phyloP scores from a whole-genome alignment of 1,139 yeast genomes.

The Suhomyces bokatorum region DNA sequence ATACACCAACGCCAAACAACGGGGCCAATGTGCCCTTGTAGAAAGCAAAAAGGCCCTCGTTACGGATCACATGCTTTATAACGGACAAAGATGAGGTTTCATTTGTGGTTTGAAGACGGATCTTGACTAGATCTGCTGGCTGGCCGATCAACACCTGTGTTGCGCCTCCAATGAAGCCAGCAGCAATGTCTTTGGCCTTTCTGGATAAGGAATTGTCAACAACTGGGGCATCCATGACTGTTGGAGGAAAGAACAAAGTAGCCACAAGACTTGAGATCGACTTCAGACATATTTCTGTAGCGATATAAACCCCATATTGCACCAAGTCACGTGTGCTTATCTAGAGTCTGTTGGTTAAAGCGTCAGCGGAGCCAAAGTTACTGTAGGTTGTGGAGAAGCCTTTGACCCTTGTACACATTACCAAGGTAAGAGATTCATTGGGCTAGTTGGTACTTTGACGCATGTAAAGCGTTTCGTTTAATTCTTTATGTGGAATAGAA shows the following conservation, averaged over 20 bases:
- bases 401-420: too few species aligned
- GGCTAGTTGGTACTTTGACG: too few species aligned
- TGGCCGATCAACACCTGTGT: constrained; percentile 77
- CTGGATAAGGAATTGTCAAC: constrained; percentile 55
- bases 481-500: too few species aligned
- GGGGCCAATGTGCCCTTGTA: constrained; percentile 50
- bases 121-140: constrained; percentile 71
- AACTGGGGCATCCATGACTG: constrained; percentile 12
- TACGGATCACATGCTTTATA: constrained; percentile 52
- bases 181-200: constrained; percentile 60
- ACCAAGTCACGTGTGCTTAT: constrained; percentile 13
- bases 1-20: constrained; percentile 63
- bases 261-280: not conserved
- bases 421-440: too few species aligned
- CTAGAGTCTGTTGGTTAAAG: not conserved
- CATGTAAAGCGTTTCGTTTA: too few species aligned
- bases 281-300: not conserved
- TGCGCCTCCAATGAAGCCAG: constrained; percentile 54
- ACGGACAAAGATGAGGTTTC: constrained; percentile 47
- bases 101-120: constrained; percentile 56
- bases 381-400: too few species aligned
- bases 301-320: constrained; percentile 8
- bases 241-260: not conserved
- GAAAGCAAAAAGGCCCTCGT: constrained; percentile 67
- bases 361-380: too few species aligned